Evolutionary conservation across 805 yeast genomes (phyloP).

Genomic region (Wickerhamomyces silvicola): DNA sequence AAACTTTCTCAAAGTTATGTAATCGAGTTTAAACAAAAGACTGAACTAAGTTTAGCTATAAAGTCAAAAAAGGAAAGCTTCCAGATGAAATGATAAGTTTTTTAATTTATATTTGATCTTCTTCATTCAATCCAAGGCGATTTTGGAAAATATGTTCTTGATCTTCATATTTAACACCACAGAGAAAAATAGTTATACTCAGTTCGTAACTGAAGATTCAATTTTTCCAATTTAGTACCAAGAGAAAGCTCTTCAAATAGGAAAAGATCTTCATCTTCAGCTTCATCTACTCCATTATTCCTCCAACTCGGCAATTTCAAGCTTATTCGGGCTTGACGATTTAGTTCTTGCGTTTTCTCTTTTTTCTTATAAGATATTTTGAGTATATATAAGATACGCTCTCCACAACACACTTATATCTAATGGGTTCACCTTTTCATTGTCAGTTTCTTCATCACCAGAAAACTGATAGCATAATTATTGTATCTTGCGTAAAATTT

Average conservation of each 20-base stretch:
- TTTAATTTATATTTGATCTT: conserved; percentile 32
- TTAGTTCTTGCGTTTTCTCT: conserved; percentile 1
- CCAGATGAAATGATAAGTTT: neutral
- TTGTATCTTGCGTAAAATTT: conserved; percentile 27
- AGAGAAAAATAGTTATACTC: conserved; percentile 39
- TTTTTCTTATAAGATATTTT: conserved; percentile 8
- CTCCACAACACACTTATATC: conserved; percentile 39
- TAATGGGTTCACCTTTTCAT: conserved; percentile 20
- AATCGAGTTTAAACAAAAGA: too few species aligned
- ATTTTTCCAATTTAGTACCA: conserved; percentile 25
- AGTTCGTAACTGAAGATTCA: conserved; percentile 33
- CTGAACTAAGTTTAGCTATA: neutral
- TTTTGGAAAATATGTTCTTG: conserved; percentile 31
- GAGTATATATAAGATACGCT: conserved; percentile 21
- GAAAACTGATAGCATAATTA: conserved; percentile 35
- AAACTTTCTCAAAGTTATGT: too few species aligned
- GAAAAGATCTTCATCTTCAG: conserved; percentile 26
- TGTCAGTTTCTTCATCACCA: conserved; percentile 24
- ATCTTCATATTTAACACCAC: conserved; percentile 36
- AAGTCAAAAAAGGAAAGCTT: neutral
- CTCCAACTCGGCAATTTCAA: conserved; percentile 5
- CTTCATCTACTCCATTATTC: conserved; percentile 3
- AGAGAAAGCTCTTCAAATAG: conserved; percentile 22
- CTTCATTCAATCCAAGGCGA: conserved; percentile 46
- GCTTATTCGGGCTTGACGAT: conserved; percentile 3